Percentiles rank a stretch among this genome's conserved stretches.
Evolutionary conservation across 345 rosid species (phyloP).

Genomic region (Arabidopsis thaliana): TAIR10.1 NC_003074.8:11085001-11085500

Average conservation of each 20-base stretch:
- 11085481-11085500: neutral
- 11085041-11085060: neutral
- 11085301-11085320: too few relatives aligned
- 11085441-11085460: too few relatives aligned
- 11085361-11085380: neutral
- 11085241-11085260: neutral
- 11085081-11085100: neutral
- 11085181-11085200: neutral
- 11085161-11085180: neutral
- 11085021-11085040: neutral
- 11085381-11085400: too few relatives aligned
- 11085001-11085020: constrained; percentile 18
- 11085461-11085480: too few relatives aligned
- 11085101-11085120: neutral
- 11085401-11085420: too few relatives aligned
- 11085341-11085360: neutral
- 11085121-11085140: neutral
- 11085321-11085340: neutral
- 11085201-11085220: too few relatives aligned
- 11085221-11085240: neutral
- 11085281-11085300: too few relatives aligned
- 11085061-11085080: neutral
- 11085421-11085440: too few relatives aligned
- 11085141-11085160: neutral
- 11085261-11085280: too few relatives aligned